Percentiles rank a stretch among this genome's conserved stretches.
Conservation (phyloP, 805 yeast species). For the Hanseniaspora clermontiae region DNA sequence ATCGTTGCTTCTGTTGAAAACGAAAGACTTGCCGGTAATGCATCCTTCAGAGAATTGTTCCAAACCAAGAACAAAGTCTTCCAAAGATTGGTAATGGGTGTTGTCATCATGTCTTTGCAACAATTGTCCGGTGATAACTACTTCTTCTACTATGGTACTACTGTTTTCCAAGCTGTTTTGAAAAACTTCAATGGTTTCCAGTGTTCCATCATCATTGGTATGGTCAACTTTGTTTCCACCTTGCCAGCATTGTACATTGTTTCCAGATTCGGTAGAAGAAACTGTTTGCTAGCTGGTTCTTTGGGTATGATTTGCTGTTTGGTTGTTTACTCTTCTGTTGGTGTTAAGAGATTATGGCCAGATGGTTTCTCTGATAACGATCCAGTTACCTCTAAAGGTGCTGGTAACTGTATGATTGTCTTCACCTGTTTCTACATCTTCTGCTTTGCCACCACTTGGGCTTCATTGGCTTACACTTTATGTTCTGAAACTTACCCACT, state of each 20-base stretch:
- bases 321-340: slow-evolving; percentile 42
- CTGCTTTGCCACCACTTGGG: slow-evolving; percentile 62
- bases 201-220: slow-evolving; percentile 44
- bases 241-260: slow-evolving; percentile 36
- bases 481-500: slow-evolving; percentile 55
- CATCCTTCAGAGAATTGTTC: slow-evolving; percentile 36
- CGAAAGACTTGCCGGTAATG: slow-evolving; percentile 47
- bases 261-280: slow-evolving; percentile 40
- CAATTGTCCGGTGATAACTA: slow-evolving; percentile 53
- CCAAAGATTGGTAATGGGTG: slow-evolving; percentile 36
- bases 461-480: slow-evolving; percentile 49
- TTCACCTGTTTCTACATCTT: slow-evolving; percentile 39
- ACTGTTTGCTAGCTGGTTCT: slow-evolving; percentile 35
- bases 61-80: slow-evolving; percentile 52
- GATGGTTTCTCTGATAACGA: slow-evolving; percentile 29
- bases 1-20: slow-evolving; percentile 46
- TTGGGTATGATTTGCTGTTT: slow-evolving; percentile 34
- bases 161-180: slow-evolving; percentile 19
- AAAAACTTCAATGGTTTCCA: slow-evolving; percentile 38
- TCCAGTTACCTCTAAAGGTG: slow-evolving; percentile 18
- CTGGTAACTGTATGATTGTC: slow-evolving; percentile 31
- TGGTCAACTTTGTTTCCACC: slow-evolving; percentile 44
- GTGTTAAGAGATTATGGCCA: slow-evolving; percentile 35
- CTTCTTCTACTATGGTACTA: slow-evolving; percentile 51
- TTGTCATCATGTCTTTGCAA: slow-evolving; percentile 45